These are phyloP conservation scores for Cucumis variabilis DNA, from an alignment of 331 rosid species.

Conservation along the genomic window DNA sequence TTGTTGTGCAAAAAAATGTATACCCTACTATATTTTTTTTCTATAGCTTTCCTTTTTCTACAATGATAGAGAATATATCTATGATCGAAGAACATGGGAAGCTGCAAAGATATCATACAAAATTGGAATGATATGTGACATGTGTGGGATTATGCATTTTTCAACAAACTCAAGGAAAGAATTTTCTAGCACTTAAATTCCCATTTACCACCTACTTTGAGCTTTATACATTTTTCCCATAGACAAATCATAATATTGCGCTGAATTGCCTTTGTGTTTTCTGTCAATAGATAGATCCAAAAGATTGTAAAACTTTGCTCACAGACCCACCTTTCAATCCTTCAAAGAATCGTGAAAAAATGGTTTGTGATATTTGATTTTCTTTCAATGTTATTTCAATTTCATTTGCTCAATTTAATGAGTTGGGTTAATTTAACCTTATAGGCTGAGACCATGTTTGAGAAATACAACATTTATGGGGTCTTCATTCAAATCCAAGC, in stretches of 20 bases:
- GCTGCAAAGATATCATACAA: constrained; percentile 70
- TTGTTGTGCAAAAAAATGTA: no score
- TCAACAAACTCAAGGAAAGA: constrained; percentile 75
- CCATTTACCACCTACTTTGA: no score
- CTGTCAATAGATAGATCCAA: constrained; percentile 76
- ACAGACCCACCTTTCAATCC: constrained; percentile 99
- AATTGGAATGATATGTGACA: constrained; percentile 99
- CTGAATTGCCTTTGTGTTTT: constrained; percentile 16
- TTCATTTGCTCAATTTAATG: neutral
- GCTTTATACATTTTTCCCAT: neutral
- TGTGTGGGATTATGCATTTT: constrained; percentile 98
- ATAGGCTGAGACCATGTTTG: constrained; percentile 97
- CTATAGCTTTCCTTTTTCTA: no score
- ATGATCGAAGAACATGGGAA: no score
- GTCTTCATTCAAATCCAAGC: constrained; percentile 98
- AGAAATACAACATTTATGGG: constrained; percentile 95
- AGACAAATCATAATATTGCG: neutral
- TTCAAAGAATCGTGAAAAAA: constrained; percentile 91
- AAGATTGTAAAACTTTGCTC: constrained; percentile 86
- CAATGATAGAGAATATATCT: no score
- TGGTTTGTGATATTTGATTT: constrained; percentile 53
- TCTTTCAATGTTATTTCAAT: neutral
- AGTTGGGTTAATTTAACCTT: constrained; percentile 36
- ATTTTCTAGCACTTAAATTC: constrained; percentile 24
- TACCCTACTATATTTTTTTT: no score